Evolutionary conservation across 352 stramenopile genomes (phyloP), one percentile per base, ranked within the genome.

Genomic region (Pythium grandisporangium): DNA sequence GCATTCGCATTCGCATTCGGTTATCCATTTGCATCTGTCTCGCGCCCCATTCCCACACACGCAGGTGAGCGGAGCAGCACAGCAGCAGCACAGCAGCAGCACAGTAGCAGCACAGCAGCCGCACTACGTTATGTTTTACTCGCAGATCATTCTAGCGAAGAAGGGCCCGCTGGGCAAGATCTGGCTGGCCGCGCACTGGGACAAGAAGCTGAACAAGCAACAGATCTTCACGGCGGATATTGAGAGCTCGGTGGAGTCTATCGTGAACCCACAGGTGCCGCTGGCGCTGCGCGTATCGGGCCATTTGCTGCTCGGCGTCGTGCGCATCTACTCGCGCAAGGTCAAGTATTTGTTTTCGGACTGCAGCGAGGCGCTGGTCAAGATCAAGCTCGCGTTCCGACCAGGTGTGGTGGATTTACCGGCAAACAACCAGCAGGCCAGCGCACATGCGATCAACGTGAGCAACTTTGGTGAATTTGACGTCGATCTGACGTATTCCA

Each of bases 181-280:
- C 42, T 99, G 96, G 93, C 79, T 99, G 22, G 96, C 96, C 13
- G 96, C 96, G 22, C 96, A 99, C 66, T 99, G 91, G 89, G 96
- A 99, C 75, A 99, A 99, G 76, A 99, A 99, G 72, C 74, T 99
- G 22, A 98, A 84, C 53, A 97, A 98, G 60, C 82, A 95, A 30
- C 92, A 98, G 65, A 98, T 99, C 43, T 99, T 99, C 69, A 80
- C 84, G 23, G 97, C 95, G 11, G 95, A 99, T 67, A 98, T 99
- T 65, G 70, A 89, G 51, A 80, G 70, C 56, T 98, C 93, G 20
- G 96, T 98, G 14, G 86, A 98, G 19, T 94, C 82, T 47, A 98
- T 99, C 52, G 80, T 98, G 35, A 94, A 98, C 63, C 95, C 96
- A 16, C 82, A 95, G 41, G 92, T 98, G 27, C 95, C 95, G 23